These are phyloP conservation scores for Solanum clarkiae DNA, from an alignment of 257 asterid genomes.

Conservation along the genomic window DNA sequence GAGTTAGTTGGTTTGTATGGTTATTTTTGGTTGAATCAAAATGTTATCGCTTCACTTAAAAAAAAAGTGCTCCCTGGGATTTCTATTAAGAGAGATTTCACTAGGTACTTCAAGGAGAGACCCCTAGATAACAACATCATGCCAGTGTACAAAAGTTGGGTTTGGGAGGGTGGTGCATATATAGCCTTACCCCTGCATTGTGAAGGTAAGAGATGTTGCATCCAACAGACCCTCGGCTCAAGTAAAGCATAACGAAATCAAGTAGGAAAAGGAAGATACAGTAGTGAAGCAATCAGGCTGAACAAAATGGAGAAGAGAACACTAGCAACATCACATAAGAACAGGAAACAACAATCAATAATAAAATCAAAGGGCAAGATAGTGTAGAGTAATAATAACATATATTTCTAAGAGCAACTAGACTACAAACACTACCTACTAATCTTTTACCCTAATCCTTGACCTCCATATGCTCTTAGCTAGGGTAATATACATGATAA, in stretches of 20 bases:
- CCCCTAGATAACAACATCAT: not conserved
- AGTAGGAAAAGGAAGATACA: not conserved
- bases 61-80: not conserved
- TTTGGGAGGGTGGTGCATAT: not conserved
- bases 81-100: not conserved
- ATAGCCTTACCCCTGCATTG: not conserved
- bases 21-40: no score
- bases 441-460: not conserved
- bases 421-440: not conserved
- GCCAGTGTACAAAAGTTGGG: not conserved
- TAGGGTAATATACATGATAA: not conserved
- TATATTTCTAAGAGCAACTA: not conserved
- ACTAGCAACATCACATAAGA: not conserved
- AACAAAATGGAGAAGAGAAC: not conserved
- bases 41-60: no score
- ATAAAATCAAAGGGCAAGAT: not conserved
- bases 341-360: not conserved
- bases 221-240: not conserved
- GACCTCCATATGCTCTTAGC: not conserved
- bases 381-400: not conserved
- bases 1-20: no score
- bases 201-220: not conserved
- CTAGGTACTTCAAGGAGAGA: not conserved
- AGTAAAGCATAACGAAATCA: not conserved
- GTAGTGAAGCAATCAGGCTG: not conserved